A percentile compares a stretch with the other conserved stretches of the same genome.
Evolutionary conservation across 2,329 filamentous ascomycete species (phyloP).

Genomic region (Dothiorella sarmentorum): DNA sequence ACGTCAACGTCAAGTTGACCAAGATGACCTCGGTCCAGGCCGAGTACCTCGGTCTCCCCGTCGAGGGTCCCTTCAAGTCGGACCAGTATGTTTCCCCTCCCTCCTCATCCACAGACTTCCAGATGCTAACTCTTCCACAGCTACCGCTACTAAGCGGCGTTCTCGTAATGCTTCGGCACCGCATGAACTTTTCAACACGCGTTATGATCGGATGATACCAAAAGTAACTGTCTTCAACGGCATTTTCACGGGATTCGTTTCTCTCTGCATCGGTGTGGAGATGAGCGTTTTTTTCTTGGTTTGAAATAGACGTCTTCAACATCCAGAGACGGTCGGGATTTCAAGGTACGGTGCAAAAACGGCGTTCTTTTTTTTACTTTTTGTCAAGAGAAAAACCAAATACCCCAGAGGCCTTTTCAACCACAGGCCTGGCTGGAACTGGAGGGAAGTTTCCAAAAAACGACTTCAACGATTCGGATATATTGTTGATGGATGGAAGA

Average conservation of each 20-base stretch:
- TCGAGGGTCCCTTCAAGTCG: slow-evolving; percentile 92
- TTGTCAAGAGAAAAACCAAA: not conserved
- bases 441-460: too few relatives aligned
- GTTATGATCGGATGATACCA: slow-evolving; percentile 59
- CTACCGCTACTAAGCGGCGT: slow-evolving; percentile 35
- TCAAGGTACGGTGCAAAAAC: slow-evolving; percentile 5
- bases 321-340: slow-evolving; percentile 8
- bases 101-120: slow-evolving; percentile 24
- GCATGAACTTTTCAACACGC: slow-evolving; percentile 50
- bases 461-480: not conserved
- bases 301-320: slow-evolving; percentile 14
- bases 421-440: slow-evolving; percentile 8
- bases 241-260: slow-evolving; percentile 36
- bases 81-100: slow-evolving; percentile 64
- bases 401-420: slow-evolving; percentile 14
- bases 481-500: not conserved
- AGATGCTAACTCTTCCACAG: slow-evolving; percentile 29
- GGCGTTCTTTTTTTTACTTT: slow-evolving; percentile 2
- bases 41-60: slow-evolving; percentile 85
- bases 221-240: slow-evolving; percentile 62
- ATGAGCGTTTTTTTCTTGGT: not conserved
- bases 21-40: slow-evolving; percentile 81
- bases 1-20: slow-evolving; percentile 93
- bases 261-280: not conserved
- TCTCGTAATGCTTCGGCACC: slow-evolving; percentile 24